phyloP scores from a whole-genome alignment of 1,284 basidiomycete species.

The Trichosporon asahii region DNA sequence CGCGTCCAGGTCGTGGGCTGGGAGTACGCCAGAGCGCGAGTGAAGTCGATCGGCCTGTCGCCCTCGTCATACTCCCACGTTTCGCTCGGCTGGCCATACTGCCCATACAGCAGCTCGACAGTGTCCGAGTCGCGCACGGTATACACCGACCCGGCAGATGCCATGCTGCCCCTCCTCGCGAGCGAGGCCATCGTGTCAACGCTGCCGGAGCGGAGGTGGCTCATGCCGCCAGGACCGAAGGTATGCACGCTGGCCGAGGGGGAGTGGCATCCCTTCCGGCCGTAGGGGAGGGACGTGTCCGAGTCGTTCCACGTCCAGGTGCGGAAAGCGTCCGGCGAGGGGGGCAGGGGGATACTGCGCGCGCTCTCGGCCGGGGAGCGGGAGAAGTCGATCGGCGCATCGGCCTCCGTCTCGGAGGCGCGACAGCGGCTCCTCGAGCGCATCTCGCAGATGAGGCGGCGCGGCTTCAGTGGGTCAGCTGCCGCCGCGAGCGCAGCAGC shows the following conservation, averaged over 20 bases:
- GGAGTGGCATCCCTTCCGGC: not conserved
- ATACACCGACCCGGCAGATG: not conserved
- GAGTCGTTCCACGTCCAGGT: no score
- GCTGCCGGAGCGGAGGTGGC: not conserved
- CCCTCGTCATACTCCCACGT: not conserved
- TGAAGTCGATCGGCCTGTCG: not conserved
- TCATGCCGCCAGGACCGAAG: not conserved
- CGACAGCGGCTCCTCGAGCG: slow-evolving; percentile 1
- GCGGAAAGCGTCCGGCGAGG: not conserved
- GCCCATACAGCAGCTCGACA: not conserved
- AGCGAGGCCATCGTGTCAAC: not conserved
- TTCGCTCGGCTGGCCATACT: not conserved
- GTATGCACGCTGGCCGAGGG: slow-evolving; percentile 14
- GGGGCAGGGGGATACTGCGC: not conserved
- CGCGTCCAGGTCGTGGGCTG: not conserved
- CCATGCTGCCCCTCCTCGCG: not conserved
- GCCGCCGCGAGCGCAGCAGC: slow-evolving; percentile 14
- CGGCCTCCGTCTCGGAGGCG: not conserved
- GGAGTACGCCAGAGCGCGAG: not conserved
- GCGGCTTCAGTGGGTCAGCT: slow-evolving; percentile 14
- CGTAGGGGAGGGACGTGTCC: not conserved
- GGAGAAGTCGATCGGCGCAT: not conserved
- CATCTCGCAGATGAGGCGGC: slow-evolving; percentile 11
- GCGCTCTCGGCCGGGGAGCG: not conserved
- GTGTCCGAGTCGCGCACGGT: not conserved